Percentiles rank a stretch among this genome's conserved stretches.
Evolutionary conservation across 768 basidiomycete species (phyloP).

Genomic region (Macrocybe gigantea): DNA sequence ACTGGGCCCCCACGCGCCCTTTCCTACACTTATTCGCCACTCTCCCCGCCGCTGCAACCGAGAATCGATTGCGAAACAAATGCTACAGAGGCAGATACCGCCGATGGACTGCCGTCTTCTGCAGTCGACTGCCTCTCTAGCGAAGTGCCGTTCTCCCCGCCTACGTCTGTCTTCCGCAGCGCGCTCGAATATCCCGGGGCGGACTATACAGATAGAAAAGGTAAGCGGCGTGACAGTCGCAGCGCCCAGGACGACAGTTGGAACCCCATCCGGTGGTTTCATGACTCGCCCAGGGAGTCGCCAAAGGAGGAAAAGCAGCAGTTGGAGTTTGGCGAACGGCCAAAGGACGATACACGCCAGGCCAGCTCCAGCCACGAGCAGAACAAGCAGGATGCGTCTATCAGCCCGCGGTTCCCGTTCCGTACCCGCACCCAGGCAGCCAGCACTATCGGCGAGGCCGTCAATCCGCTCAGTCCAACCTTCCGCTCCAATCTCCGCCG

Average conservation of each 20-base stretch:
- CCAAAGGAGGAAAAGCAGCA: constrained; percentile 38
- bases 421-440: too few species aligned
- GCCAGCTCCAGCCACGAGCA: constrained; percentile 1
- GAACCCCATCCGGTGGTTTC: constrained; percentile 50
- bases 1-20: constrained; percentile 74
- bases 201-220: constrained; percentile 45
- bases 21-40: constrained; percentile 55
- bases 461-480: constrained; percentile 2
- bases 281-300: constrained; percentile 45
- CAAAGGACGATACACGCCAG: background rate
- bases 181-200: constrained; percentile 45
- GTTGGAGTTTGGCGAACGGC: constrained; percentile 21
- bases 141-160: constrained; percentile 1
- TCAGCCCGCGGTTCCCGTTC: too few species aligned
- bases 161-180: constrained; percentile 49
- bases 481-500: constrained; percentile 16
- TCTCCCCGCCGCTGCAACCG: constrained; percentile 31
- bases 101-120: constrained; percentile 27
- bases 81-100: constrained; percentile 22
- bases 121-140: constrained; percentile 10
- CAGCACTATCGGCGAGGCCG: background rate
- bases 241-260: constrained; percentile 40
- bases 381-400: background rate
- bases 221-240: constrained; percentile 45
- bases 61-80: constrained; percentile 20